phyloP scores from a whole-genome alignment of 2,329 filamentous ascomycete genomes.

The Amylocarpus encephaloides region DNA sequence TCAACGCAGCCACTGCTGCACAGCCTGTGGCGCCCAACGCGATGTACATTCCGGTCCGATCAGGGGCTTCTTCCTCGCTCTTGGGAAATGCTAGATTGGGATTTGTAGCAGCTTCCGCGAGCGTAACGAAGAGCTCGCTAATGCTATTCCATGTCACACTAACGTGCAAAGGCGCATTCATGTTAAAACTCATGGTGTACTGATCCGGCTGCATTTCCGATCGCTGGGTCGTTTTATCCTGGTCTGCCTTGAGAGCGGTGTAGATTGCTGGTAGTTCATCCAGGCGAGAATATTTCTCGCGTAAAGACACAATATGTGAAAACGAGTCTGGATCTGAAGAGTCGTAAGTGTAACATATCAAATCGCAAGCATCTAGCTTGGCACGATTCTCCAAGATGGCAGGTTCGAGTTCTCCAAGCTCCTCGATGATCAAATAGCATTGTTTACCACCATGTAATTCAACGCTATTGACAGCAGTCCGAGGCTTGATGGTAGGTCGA shows the following conservation, averaged over 20 bases:
- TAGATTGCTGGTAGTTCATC: slow-evolving; percentile 89
- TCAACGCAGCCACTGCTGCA: slow-evolving; percentile 55
- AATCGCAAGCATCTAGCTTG: slow-evolving; percentile 86
- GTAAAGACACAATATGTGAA: slow-evolving; percentile 77
- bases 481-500: slow-evolving; percentile 89
- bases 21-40: slow-evolving; percentile 69
- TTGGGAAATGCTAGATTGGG: slow-evolving; percentile 86
- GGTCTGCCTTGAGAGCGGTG: slow-evolving; percentile 88
- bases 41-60: slow-evolving; percentile 80
- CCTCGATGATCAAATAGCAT: slow-evolving; percentile 91
- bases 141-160: slow-evolving; percentile 93
- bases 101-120: slow-evolving; percentile 87
- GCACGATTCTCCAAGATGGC: slow-evolving; percentile 88
- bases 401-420: slow-evolving; percentile 90
- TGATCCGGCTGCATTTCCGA: slow-evolving; percentile 86
- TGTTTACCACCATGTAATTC: slow-evolving; percentile 94
- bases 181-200: slow-evolving; percentile 77
- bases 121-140: slow-evolving; percentile 82
- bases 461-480: slow-evolving; percentile 90
- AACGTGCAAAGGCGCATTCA: slow-evolving; percentile 88
- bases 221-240: slow-evolving; percentile 94
- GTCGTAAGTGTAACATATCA: slow-evolving; percentile 94
- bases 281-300: slow-evolving; percentile 72
- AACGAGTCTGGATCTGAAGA: slow-evolving; percentile 96
- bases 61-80: slow-evolving; percentile 76